These are phyloP conservation scores for Ganoderma multipileum DNA, from an alignment of 1,284 basidiomycete species.

Conservation along the genomic window DNA sequence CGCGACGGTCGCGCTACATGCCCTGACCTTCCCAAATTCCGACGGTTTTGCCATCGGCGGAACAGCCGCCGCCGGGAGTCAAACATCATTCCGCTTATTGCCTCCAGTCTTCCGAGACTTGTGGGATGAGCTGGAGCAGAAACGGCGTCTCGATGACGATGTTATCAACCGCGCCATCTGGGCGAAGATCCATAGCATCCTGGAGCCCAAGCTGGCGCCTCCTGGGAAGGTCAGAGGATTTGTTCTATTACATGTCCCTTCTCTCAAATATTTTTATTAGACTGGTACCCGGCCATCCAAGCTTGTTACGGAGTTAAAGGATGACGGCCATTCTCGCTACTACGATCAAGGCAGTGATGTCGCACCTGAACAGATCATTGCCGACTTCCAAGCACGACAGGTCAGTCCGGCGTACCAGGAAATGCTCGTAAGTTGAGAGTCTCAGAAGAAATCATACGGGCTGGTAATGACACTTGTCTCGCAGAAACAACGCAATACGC, in stretches of 20 bases:
- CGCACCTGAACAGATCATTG: slow-evolving; percentile 59
- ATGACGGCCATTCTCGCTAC: slow-evolving; percentile 19
- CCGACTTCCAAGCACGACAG: slow-evolving; percentile 67
- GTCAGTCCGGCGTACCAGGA: slow-evolving; percentile 76
- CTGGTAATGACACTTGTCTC: background rate
- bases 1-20: slow-evolving; percentile 85
- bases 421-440: slow-evolving; percentile 76
- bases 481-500: slow-evolving; percentile 71
- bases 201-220: slow-evolving; percentile 60
- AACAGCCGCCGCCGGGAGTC: slow-evolving; percentile 48
- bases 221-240: slow-evolving; percentile 47
- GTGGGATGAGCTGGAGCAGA: slow-evolving; percentile 90
- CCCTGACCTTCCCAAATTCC: slow-evolving; percentile 66
- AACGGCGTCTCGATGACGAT: slow-evolving; percentile 70
- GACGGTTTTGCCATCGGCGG: slow-evolving; percentile 66
- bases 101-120: slow-evolving; percentile 88
- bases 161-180: slow-evolving; percentile 73
- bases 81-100: slow-evolving; percentile 74
- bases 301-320: slow-evolving; percentile 33
- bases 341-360: slow-evolving; percentile 33
- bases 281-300: slow-evolving; percentile 40
- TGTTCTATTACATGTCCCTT: background rate
- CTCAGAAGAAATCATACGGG: background rate
- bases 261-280: slow-evolving; percentile 30
- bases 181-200: slow-evolving; percentile 69